These are phyloP conservation scores for Omphalea diandra DNA, from an alignment of 441 rosid species.

Conservation along the genomic window DNA sequence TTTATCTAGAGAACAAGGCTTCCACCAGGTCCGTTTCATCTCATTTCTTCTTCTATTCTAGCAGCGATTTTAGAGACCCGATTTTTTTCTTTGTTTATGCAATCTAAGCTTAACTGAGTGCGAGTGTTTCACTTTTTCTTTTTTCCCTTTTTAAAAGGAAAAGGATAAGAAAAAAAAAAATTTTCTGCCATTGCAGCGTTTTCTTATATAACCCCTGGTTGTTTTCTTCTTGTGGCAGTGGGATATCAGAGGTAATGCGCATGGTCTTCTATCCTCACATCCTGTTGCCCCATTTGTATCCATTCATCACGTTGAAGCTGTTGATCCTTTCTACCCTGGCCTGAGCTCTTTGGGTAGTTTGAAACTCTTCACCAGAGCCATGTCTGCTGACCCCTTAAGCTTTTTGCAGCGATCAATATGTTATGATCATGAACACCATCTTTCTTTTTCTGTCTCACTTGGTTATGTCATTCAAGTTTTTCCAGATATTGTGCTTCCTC, in stretches of 20 bases:
- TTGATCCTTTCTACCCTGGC: slow-evolving; percentile 77
- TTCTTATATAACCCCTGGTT: slow-evolving; percentile 6
- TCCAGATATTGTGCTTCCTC: slow-evolving; percentile 59
- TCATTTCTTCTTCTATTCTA: not conserved
- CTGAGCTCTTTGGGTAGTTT: slow-evolving; percentile 62
- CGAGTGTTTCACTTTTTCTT: not conserved
- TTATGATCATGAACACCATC: slow-evolving; percentile 51
- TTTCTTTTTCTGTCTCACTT: slow-evolving; percentile 63
- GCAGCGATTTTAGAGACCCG: too few relatives aligned
- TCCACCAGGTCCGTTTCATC: slow-evolving; percentile 68
- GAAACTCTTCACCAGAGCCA: slow-evolving; percentile 69
- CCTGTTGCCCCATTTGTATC: slow-evolving; percentile 84
- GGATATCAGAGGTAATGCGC: slow-evolving; percentile 86
- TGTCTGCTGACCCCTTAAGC: slow-evolving; percentile 62
- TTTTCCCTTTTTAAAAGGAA: not conserved
- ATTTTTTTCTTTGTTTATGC: too few relatives aligned
- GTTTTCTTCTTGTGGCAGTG: slow-evolving; percentile 51
- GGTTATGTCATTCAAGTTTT: slow-evolving; percentile 84
- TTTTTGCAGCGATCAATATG: slow-evolving; percentile 81
- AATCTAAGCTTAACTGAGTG: not conserved
- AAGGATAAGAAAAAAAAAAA: not conserved
- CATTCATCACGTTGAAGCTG: slow-evolving; percentile 83
- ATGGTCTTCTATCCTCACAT: slow-evolving; percentile 73
- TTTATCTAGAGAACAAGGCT: slow-evolving; percentile 70
- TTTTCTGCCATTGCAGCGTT: not conserved